Evolutionary conservation across 331 rosid species (phyloP), one percentile per base, ranked within the genome.

Genomic region (Rosa hybrid): DNA sequence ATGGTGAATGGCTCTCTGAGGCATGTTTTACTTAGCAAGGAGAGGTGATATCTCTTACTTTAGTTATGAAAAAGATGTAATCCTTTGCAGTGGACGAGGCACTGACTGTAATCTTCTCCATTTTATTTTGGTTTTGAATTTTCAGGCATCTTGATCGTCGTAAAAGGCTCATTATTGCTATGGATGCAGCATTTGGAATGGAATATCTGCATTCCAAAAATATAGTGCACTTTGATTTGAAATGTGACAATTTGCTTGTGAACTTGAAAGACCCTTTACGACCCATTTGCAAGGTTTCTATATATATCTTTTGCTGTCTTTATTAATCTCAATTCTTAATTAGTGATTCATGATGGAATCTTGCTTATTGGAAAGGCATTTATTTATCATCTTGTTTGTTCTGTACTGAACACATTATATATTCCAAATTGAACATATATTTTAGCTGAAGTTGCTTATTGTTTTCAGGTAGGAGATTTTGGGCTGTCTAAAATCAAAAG

Each of bases 131-230:
- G 77, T 42, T 79, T 63, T 75, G 77, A 71, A 16, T 75, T 6
- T 71, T 71, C 86, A 83, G 89, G 81, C 70, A 81, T 73, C 81
- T 88, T 49, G 87, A 86, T 78, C 86, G 86, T 75, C 86, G 86
- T 44, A 88, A 86, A 83, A 71, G 89, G 75, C 87, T 87, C 78
- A 85, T 87, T 59, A 87, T 87, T 74, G 97, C 98, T 60, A 92
- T 92, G 98, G 98, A 94, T 81, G 94, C 97, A 65, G 97, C 98
- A 63, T 92, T 94, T 83, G 98, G 98, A 83, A 94, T 94, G 98
- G 98, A 94, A 81, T 94, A 94, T 80, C 82, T 94, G 84, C 98
- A 94, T 85, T 88, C 94, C n/a, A 94, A 91, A 86, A 94, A 91
- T 83, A 94, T 91, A 80, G 98, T 94, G 81, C 98, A 94, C 84